These are phyloP conservation scores for Populus hybrid DNA, from an alignment of 441 rosid genomes.

Conservation along the genomic window DNA sequence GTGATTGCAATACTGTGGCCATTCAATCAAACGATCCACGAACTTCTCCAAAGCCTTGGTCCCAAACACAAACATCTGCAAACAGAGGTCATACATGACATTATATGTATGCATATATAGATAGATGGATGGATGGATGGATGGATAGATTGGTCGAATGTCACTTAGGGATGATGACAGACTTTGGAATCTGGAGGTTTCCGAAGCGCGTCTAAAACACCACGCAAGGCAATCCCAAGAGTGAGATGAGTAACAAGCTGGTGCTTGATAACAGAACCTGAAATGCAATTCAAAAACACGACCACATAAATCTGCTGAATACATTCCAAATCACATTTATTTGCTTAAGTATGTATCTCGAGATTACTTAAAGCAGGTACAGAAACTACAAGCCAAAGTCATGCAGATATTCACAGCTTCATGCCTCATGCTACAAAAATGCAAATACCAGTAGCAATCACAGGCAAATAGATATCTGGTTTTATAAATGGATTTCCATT, in stretches of 20 bases:
- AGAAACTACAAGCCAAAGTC: neutral
- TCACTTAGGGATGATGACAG: constrained; percentile 18
- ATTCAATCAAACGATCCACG: constrained; percentile 91
- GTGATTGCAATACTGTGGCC: constrained; percentile 99
- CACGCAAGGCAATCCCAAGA: constrained; percentile 94
- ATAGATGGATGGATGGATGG: neutral
- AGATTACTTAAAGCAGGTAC: neutral
- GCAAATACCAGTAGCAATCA: neutral
- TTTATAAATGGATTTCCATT: neutral
- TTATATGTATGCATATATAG: neutral
- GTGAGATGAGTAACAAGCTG: constrained; percentile 95
- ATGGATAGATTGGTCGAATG: neutral
- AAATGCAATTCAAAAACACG: constrained; percentile 14
- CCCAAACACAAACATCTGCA: constrained; percentile 97
- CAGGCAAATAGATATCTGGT: neutral
- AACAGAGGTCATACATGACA: constrained; percentile 10
- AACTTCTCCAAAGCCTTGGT: constrained; percentile 98
- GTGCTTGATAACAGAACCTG: constrained; percentile 92
- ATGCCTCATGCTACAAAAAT: neutral
- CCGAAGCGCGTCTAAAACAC: constrained; percentile 92
- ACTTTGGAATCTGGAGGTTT: constrained; percentile 99
- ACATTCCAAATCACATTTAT: neutral
- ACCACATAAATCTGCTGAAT: neutral
- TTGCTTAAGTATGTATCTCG: neutral
- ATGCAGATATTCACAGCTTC: neutral